A percentile compares a stretch with the other conserved stretches of the same genome.
These are phyloP conservation scores for Comarum palustre DNA, from an alignment of 306 rosid species.

Conservation along the genomic window DNA sequence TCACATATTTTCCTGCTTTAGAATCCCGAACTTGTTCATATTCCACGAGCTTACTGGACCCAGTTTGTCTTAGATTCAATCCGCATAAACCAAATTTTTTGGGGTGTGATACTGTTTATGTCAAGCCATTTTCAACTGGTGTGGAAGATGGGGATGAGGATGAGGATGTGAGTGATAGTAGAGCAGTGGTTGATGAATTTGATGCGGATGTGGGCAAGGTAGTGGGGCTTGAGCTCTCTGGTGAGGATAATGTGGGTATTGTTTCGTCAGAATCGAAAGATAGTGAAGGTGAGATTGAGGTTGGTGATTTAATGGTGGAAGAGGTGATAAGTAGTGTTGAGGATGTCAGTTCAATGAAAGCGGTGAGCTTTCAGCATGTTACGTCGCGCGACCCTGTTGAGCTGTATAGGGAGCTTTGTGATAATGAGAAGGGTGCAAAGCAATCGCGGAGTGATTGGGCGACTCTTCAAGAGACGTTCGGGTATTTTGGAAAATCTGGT, in stretches of 20 bases:
- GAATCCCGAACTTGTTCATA: constrained; percentile 26
- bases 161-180: constrained; percentile 17
- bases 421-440: constrained; percentile 32
- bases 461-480: constrained; percentile 34
- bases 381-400: constrained; percentile 49
- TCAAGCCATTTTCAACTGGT: constrained; percentile 40
- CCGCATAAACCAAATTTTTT: constrained; percentile 28
- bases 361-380: constrained; percentile 33
- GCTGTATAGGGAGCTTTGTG: constrained; percentile 49
- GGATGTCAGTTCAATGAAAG: constrained; percentile 23
- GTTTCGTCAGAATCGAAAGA: constrained; percentile 21
- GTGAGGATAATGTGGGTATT: constrained; percentile 22
- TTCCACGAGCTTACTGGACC: constrained; percentile 30
- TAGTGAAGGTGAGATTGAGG: constrained; percentile 28
- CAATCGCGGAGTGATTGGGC: constrained; percentile 42
- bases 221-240: constrained; percentile 27
- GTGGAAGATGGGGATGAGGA: constrained; percentile 23
- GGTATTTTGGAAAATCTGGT: constrained; percentile 52
- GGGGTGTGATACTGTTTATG: constrained; percentile 14
- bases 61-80: background rate
- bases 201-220: constrained; percentile 50
- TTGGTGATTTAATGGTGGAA: constrained; percentile 20
- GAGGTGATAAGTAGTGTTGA: constrained; percentile 27
- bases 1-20: constrained; percentile 14
- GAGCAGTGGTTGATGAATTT: constrained; percentile 24